These are phyloP conservation scores for Vanrija humicola DNA, from an alignment of 1,284 basidiomycete genomes.

Conservation along the genomic window DNA sequence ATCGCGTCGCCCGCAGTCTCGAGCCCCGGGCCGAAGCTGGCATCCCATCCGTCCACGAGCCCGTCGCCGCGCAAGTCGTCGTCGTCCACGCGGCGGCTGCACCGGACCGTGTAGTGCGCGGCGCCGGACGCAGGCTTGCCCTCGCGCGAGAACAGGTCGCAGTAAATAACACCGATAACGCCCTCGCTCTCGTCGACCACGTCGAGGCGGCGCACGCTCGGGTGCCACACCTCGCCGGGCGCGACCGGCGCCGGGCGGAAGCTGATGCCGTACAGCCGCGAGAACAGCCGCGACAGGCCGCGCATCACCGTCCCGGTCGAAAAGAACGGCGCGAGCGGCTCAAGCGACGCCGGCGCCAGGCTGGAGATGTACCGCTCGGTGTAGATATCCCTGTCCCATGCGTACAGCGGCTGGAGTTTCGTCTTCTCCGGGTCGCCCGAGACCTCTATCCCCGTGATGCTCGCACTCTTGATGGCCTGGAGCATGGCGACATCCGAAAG, in stretches of 20 bases:
- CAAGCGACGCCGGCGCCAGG: conserved; percentile 54
- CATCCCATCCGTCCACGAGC: conserved; percentile 39
- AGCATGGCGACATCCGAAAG: conserved; percentile 66
- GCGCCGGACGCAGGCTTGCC: conserved; percentile 81
- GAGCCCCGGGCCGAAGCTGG: conserved; percentile 34
- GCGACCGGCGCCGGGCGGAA: conserved; percentile 62
- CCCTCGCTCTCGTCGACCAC: conserved; percentile 77
- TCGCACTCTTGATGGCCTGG: conserved; percentile 67
- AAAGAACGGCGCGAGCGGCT: conserved; percentile 60
- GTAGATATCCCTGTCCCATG: conserved; percentile 92
- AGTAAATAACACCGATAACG: conserved; percentile 88
- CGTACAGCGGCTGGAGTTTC: conserved; percentile 64
- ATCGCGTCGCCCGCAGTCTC: conserved; percentile 39
- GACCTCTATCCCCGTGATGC: conserved; percentile 51
- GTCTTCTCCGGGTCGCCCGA: conserved; percentile 29
- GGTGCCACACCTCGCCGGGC: conserved; percentile 83
- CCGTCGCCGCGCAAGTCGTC: conserved; percentile 72
- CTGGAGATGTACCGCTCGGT: conserved; percentile 37
- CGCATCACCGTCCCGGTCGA: conserved; percentile 82
- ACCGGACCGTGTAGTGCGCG: conserved; percentile 95
- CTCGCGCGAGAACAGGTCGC: conserved; percentile 78
- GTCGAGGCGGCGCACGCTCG: conserved; percentile 82
- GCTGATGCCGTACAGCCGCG: conserved; percentile 79
- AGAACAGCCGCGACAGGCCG: conserved; percentile 79
- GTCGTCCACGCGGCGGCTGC: conserved; percentile 84